Evolutionary conservation across 257 asterid genomes (phyloP).

Genomic region (Solanum sejunctum): DNA sequence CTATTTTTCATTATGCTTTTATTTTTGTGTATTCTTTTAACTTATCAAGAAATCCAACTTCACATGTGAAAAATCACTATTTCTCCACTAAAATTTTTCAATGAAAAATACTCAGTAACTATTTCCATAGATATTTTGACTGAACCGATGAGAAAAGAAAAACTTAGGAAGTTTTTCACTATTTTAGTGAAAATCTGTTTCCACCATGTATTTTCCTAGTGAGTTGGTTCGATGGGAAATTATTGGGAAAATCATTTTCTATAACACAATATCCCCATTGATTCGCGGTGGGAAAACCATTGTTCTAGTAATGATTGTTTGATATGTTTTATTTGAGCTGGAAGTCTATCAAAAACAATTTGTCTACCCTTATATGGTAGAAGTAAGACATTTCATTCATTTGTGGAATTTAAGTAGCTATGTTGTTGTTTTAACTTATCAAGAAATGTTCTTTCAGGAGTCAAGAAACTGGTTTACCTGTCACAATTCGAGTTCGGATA

Average conservation of each 20-base stretch:
- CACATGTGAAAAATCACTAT: neutral
- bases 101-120: neutral
- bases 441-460: slow-evolving; percentile 29
- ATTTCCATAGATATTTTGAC: neutral
- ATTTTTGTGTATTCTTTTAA: neutral
- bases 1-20: neutral
- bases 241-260: neutral
- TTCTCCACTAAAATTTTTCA: neutral
- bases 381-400: neutral
- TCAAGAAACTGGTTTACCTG: slow-evolving; percentile 62
- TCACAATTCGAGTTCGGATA: slow-evolving; percentile 37
- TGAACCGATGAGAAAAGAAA: neutral
- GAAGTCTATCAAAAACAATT: neutral
- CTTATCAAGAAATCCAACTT: neutral
- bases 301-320: neutral
- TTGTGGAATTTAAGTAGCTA: neutral
- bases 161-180: neutral
- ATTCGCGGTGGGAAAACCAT: neutral
- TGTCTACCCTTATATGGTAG: neutral
- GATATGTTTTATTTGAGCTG: neutral
- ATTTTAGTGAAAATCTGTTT: neutral
- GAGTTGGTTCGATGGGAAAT: neutral
- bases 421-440: neutral
- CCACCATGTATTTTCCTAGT: neutral
- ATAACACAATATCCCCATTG: neutral